Base-by-base conservation (phyloP, 805 yeast genomes). In the Nakazawaea sp. region DNA sequence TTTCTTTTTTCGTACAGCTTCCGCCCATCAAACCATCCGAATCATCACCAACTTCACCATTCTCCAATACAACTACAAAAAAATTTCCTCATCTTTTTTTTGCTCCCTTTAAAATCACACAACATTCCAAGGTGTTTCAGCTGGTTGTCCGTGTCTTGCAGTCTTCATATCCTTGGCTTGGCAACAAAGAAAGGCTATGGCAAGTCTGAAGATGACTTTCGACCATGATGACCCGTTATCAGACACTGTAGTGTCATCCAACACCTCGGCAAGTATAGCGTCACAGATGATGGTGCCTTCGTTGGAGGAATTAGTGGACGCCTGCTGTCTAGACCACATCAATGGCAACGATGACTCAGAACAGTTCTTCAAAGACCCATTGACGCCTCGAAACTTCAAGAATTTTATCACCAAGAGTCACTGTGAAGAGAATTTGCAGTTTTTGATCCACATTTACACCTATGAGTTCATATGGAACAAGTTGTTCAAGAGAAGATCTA, bases 371-470 rank as follows among this genome's bases (percentile, higher is more conserved):
- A 12, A 21, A n/a, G 26, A 23, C 5, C 39, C 39, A 8, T 30
- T 35, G 16, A 36, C 40, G 5, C 40, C 40, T 10, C 10, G 13
- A 9, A 41, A 49, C 24, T 70, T 70, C 46, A 50, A 53, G 35
- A 45, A 52, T 12, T 64, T 53, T 43, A 53, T 66, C n/a, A 40
- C 30, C 12, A 49, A 55, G n/a, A 52, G 61, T 24, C 75, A 70
- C 43, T 64, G 71, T 46, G 58, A 56, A 35, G 76, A 70, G 48
- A 69, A 66, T 49, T 54, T 70, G 28, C 49, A 57, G 30, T 70
- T 70, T 42, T 49, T 70, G 21, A 56, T 69, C 4, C 68, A 65
- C 39, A 66, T 69, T 13, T 68, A 50, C 48, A 63, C 61, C 34
- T 70, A 70, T 48, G 74, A 70, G 43, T 57, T 62, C 48, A 56